Conservation (phyloP, 495 filamentous ascomycete genomes). For the Penicillium turbatum region DNA sequence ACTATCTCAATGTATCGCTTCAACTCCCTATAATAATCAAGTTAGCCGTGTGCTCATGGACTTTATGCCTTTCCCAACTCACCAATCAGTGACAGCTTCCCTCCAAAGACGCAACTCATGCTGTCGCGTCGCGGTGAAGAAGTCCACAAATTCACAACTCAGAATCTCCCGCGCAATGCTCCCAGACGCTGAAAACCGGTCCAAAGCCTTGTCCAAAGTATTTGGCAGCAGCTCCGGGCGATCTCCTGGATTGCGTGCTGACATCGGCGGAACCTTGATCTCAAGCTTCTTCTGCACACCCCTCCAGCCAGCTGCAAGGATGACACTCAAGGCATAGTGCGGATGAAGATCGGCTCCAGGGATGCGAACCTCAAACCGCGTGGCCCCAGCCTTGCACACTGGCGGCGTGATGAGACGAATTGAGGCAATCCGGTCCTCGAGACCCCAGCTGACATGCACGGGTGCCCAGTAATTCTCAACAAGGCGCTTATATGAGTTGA, state of each 20-base stretch:
- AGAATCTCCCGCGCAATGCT: slow-evolving; percentile 84
- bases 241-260: slow-evolving; percentile 32
- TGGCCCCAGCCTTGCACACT: slow-evolving; percentile 66
- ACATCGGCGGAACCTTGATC: slow-evolving; percentile 71
- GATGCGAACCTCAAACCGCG: slow-evolving; percentile 83
- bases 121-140: slow-evolving; percentile 85
- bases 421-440: slow-evolving; percentile 86
- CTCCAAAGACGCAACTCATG: slow-evolving; percentile 88
- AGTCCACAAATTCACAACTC: slow-evolving; percentile 87
- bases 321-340: slow-evolving; percentile 72
- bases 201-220: slow-evolving; percentile 71
- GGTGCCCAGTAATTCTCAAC: slow-evolving; percentile 98
- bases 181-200: slow-evolving; percentile 57
- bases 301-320: slow-evolving; percentile 77
- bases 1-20: slow-evolving; percentile 30
- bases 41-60: background rate
- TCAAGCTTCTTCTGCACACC: slow-evolving; percentile 81
- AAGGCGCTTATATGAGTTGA: slow-evolving; percentile 92
- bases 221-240: slow-evolving; percentile 54
- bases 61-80: slow-evolving; percentile 22
- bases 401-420: slow-evolving; percentile 84
- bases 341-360: slow-evolving; percentile 86
- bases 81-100: slow-evolving; percentile 93
- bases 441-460: slow-evolving; percentile 88
- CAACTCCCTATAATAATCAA: slow-evolving; percentile 18